phyloP scores from a whole-genome alignment of 306 rosid species.

The Corylus heterophylla region DNA sequence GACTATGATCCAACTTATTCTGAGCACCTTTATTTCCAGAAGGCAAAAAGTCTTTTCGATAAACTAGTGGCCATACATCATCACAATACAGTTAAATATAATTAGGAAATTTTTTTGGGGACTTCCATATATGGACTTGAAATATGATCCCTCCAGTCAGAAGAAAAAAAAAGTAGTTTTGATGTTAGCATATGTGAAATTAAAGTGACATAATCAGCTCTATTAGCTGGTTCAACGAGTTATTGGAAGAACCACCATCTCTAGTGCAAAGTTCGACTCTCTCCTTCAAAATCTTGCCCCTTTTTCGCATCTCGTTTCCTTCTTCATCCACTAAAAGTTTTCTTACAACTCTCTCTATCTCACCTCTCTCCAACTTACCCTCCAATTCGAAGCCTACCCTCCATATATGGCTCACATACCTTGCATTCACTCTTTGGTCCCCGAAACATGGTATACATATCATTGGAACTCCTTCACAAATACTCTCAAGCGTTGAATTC shows the following conservation, averaged over 20 bases:
- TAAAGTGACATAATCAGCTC: background rate
- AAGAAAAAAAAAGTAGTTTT: no score
- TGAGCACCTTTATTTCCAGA: no score
- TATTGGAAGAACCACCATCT: constrained; percentile 1
- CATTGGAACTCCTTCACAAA: constrained; percentile 45
- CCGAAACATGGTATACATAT: constrained; percentile 42
- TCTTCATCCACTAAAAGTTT: constrained; percentile 2
- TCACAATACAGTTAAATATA: no score
- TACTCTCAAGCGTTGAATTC: constrained; percentile 45
- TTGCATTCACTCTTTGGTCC: constrained; percentile 42
- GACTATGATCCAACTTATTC: no score
- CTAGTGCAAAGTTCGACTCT: background rate
- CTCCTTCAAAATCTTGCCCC: background rate
- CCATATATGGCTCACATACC: constrained; percentile 40
- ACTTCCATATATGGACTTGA: no score
- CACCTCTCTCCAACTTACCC: background rate
- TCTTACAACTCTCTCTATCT: constrained; percentile 1
- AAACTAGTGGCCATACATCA: no score
- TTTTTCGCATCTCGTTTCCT: constrained; percentile 2
- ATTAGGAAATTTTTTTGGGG: no score
- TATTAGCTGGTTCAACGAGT: background rate
- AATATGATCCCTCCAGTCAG: no score
- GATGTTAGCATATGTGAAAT: no score
- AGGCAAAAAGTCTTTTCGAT: no score
- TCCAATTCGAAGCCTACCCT: constrained; percentile 23